Conservation (phyloP, 192 early-diverging fungal genomes). For the Kickxella alabastrina region DNA sequence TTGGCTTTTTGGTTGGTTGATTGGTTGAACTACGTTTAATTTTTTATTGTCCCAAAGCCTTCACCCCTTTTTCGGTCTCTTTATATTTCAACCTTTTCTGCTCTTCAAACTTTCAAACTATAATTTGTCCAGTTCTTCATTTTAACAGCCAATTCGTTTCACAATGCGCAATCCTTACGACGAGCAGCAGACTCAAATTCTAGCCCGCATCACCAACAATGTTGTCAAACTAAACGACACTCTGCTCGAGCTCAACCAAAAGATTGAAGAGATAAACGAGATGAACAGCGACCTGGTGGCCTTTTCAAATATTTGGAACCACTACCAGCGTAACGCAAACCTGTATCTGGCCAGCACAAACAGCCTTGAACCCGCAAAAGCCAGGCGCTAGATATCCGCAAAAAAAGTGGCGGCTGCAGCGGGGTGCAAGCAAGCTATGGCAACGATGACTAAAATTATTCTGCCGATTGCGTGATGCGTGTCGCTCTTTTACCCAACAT, state of each 20-base stretch:
- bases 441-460: background rate
- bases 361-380: conserved; percentile 21
- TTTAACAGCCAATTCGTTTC: background rate
- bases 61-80: too few relatives aligned
- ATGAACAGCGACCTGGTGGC: conserved; percentile 53
- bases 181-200: conserved; percentile 52
- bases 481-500: too few relatives aligned
- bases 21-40: too few relatives aligned
- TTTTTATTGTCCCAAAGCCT: too few relatives aligned
- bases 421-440: too few relatives aligned
- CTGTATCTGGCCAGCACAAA: conserved; percentile 47
- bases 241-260: conserved; percentile 45
- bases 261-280: conserved; percentile 52
- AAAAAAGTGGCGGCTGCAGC: background rate
- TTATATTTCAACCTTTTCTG: too few relatives aligned
- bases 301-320: conserved; percentile 51
- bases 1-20: too few relatives aligned
- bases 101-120: too few relatives aligned
- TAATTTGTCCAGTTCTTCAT: background rate
- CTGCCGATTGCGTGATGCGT: too few relatives aligned
- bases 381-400: background rate
- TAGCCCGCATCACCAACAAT: conserved; percentile 49
- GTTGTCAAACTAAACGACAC: conserved; percentile 52
- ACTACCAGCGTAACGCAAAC: conserved; percentile 50
- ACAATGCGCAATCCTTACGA: conserved; percentile 50